Percentiles rank a stretch among this genome's conserved stretches.
These are phyloP conservation scores for Penstemon eatonii DNA, from an alignment of 257 asterid genomes.

Conservation along the genomic window DNA sequence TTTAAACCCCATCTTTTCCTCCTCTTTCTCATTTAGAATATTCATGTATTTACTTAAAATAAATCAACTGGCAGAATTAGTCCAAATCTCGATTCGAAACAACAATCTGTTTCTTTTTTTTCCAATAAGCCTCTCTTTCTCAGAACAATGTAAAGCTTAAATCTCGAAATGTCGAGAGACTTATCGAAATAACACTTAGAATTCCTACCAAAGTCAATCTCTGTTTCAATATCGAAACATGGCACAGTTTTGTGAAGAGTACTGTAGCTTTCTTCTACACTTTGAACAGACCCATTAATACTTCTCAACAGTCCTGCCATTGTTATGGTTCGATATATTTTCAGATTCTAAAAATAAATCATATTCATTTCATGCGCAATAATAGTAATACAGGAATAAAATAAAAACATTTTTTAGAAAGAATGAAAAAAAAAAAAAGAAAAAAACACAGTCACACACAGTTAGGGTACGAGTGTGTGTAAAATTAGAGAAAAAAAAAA, in stretches of 20 bases:
- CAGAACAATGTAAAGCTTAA: slow-evolving; percentile 46
- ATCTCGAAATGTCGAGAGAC: slow-evolving; percentile 34
- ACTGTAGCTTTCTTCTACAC: slow-evolving; percentile 36
- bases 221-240: slow-evolving; percentile 19
- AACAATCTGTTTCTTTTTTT: slow-evolving; percentile 59
- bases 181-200: slow-evolving; percentile 36
- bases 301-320: slow-evolving; percentile 70
- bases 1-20: slow-evolving; percentile 9
- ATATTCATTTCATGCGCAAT: slow-evolving; percentile 17
- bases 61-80: slow-evolving; percentile 55
- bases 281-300: slow-evolving; percentile 38
- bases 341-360: slow-evolving; percentile 52
- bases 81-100: slow-evolving; percentile 37
- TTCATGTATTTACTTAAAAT: slow-evolving; percentile 46
- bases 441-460: background rate
- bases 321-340: slow-evolving; percentile 26
- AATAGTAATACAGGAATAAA: background rate
- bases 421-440: background rate
- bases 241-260: slow-evolving; percentile 14
- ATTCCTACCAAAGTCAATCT: slow-evolving; percentile 11
- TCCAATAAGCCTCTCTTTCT: slow-evolving; percentile 57
- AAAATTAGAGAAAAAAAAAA: slow-evolving; percentile 8
- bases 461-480: slow-evolving; percentile 32
- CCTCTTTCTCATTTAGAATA: slow-evolving; percentile 26
- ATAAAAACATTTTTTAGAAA: slow-evolving; percentile 15